Percentiles rank a stretch among this genome's conserved stretches.
Conservation (phyloP, 139 green algal species). For the Chlorella sp. region DNA sequence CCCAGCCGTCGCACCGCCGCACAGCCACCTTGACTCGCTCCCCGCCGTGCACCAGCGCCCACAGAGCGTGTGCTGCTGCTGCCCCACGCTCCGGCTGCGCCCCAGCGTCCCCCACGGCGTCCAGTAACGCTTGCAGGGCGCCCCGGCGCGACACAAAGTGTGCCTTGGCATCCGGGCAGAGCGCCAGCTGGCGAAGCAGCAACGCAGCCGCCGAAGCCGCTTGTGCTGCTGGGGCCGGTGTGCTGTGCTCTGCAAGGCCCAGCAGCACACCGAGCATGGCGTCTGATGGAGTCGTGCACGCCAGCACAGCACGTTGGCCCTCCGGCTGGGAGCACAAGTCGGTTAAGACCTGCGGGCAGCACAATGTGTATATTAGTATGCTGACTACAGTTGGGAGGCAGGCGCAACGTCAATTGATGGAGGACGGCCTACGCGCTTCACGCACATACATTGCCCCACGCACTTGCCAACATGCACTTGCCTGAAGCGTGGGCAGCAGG, state of each 20-base stretch:
- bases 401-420: no score
- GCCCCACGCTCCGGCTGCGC: neutral
- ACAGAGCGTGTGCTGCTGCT: neutral
- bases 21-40: slow-evolving; percentile 18
- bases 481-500: neutral
- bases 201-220: neutral
- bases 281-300: neutral
- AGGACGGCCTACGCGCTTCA: no score
- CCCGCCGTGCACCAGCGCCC: slow-evolving; percentile 1
- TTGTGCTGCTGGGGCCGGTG: neutral
- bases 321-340: slow-evolving; percentile 12
- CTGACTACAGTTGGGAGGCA: no score
- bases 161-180: neutral
- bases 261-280: slow-evolving; percentile 3
- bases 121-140: neutral
- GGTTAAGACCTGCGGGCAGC: neutral
- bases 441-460: no score
- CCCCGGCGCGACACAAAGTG: neutral
- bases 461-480: neutral
- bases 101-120: neutral
- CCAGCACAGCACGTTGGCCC: neutral
- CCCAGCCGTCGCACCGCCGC: slow-evolving; percentile 6
- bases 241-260: neutral
- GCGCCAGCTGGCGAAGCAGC: slow-evolving; percentile 12
- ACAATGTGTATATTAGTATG: no score